Conservation (phyloP, 163 green algal species). For the Scenedesmus sp. region DNA sequence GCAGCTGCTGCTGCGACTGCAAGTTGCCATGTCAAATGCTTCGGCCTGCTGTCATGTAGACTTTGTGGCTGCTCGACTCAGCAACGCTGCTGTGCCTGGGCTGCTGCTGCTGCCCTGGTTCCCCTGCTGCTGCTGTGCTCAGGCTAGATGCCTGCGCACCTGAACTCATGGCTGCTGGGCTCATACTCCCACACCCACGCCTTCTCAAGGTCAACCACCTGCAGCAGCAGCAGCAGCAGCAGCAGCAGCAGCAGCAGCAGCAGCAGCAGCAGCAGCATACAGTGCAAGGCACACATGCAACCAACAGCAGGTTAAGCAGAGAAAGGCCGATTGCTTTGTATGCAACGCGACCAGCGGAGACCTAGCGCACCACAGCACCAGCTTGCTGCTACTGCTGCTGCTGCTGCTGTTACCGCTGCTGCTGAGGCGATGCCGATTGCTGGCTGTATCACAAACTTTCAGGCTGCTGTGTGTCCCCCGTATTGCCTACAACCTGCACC, state of each 20-base stretch:
- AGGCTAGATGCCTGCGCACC: not conserved
- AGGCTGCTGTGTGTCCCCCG: too few relatives aligned
- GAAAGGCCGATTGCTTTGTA: too few relatives aligned
- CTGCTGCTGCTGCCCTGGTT: not conserved
- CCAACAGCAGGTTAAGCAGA: too few relatives aligned
- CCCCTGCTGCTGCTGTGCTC: not conserved
- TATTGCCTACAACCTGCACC: too few relatives aligned
- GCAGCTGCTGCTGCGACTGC: too few relatives aligned
- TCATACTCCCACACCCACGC: slow-evolving; percentile 47
- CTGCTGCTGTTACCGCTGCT: too few relatives aligned
- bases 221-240: slow-evolving; percentile 15
- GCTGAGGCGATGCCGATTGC: too few relatives aligned
- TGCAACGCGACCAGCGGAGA: not conserved
- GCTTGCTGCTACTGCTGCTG: too few relatives aligned
- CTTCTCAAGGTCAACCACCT: slow-evolving; percentile 55
- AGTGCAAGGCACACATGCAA: not conserved
- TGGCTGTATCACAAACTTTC: too few relatives aligned
- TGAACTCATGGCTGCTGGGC: slow-evolving; percentile 31
- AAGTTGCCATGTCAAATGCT: too few relatives aligned
- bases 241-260: slow-evolving; percentile 38
- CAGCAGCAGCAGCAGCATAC: not conserved
- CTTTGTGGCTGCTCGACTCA: not conserved
- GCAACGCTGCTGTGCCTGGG: not conserved
- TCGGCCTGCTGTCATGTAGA: too few relatives aligned
- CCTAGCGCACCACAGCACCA: not conserved